A percentile compares a stretch with the other conserved stretches of the same genome.
Evolutionary conservation across 768 basidiomycete species (phyloP).

Genomic region (Kwoniella botswanensis): DNA sequence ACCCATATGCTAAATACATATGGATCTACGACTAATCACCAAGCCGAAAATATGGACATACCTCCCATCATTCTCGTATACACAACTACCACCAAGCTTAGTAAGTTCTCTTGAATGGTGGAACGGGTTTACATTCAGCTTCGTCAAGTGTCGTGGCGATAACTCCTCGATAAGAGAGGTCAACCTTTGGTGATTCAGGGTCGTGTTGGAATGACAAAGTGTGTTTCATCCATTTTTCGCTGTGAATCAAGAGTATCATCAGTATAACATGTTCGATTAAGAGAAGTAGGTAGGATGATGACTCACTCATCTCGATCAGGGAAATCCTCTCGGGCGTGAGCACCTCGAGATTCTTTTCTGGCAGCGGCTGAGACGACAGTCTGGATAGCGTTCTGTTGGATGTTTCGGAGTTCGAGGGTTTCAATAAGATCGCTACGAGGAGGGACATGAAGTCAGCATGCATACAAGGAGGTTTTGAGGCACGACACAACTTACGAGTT

Average conservation of each 20-base stretch:
- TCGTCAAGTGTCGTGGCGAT: slow-evolving; percentile 87
- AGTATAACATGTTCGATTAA: not conserved
- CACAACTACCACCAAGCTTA: slow-evolving; percentile 21
- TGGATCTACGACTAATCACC: too few relatives aligned
- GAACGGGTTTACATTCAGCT: slow-evolving; percentile 94
- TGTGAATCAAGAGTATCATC: not conserved
- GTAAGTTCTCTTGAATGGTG: slow-evolving; percentile 77
- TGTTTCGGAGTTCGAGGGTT: slow-evolving; percentile 94
- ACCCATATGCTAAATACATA: not conserved
- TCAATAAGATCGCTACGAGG: slow-evolving; percentile 83
- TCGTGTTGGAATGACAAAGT: slow-evolving; percentile 92
- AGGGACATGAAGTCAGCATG: not conserved
- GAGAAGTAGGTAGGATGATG: too few relatives aligned
- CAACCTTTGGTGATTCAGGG: slow-evolving; percentile 75
- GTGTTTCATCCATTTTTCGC: slow-evolving; percentile 60
- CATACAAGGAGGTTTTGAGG: too few relatives aligned
- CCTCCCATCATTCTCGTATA: not conserved
- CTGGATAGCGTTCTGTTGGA: slow-evolving; percentile 92
- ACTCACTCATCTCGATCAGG: slow-evolving; percentile 90
- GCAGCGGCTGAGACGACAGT: slow-evolving; percentile 82
- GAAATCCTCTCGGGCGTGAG: slow-evolving; percentile 97
- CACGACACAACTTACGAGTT: slow-evolving; percentile 75
- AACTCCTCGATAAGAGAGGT: slow-evolving; percentile 85
- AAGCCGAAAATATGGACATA: too few relatives aligned
- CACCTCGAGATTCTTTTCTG: slow-evolving; percentile 96